Percentiles rank a stretch among this genome's conserved stretches.
Conservation (phyloP, 2,329 filamentous ascomycete species). For the Epichloe elymi region DNA sequence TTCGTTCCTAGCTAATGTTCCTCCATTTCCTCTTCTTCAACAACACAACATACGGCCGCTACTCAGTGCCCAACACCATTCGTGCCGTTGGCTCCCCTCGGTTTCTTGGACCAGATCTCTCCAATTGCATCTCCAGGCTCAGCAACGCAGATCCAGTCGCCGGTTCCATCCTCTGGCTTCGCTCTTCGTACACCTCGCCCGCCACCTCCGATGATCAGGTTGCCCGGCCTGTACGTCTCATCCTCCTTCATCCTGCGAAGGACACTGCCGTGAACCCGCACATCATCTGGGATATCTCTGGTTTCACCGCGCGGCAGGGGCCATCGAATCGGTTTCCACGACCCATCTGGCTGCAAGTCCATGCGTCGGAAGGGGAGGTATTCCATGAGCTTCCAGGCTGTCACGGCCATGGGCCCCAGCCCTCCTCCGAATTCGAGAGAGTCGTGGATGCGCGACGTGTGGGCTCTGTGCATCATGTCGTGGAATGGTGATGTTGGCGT, state of each 20-base stretch:
- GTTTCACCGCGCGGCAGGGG: constrained; percentile 66
- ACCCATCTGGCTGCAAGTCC: constrained; percentile 59
- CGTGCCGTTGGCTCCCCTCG: neutral
- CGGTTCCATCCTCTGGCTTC: constrained; percentile 49
- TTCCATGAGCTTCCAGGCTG: constrained; percentile 68
- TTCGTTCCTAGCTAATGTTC: no score
- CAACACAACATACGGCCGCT: no score
- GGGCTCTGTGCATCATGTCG: constrained; percentile 43
- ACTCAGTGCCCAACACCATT: neutral
- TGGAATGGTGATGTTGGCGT: constrained; percentile 31
- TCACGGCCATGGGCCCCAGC: constrained; percentile 38
- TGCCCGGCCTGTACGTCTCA: constrained; percentile 57
- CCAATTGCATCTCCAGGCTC: constrained; percentile 54
- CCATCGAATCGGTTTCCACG: constrained; percentile 71
- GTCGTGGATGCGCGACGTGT: constrained; percentile 50
- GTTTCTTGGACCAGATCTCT: constrained; percentile 44
- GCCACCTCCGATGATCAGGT: constrained; percentile 67
- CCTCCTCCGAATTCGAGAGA: constrained; percentile 54
- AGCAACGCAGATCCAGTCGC: constrained; percentile 56
- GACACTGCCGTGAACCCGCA: constrained; percentile 60
- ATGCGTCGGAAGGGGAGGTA: constrained; percentile 70
- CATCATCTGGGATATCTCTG: constrained; percentile 59
- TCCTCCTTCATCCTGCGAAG: constrained; percentile 57
- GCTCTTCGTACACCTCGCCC: constrained; percentile 54
- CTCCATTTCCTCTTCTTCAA: no score